Evolutionary conservation across 108 stramenopile genomes (phyloP), one percentile per base, ranked within the genome.

Genomic region (Skeletonema menzelii): DNA sequence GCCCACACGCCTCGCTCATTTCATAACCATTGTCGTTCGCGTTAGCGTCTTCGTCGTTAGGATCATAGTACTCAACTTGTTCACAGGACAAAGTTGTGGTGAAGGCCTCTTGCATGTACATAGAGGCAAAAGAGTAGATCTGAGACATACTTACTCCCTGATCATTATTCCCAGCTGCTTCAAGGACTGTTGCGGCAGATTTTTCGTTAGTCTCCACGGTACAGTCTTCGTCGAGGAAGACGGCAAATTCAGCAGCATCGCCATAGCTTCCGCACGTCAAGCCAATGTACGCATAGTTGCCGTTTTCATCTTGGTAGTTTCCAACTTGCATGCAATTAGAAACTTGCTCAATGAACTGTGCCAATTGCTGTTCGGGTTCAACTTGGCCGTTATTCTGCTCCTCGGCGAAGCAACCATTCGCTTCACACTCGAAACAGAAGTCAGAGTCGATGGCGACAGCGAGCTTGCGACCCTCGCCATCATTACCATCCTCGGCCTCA

Each of bases 181-280:
- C 6, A 10, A 53, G 49, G 24, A 53, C 49, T 11, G 49, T 22
- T 5, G 34, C n/a, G 35, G 65, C 73, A 30, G 68, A 34, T 14
- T 27, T 30, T 46, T 64, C 27, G 37, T 58, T 73, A 31, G 72
- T 80, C 55, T 88, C 87, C n/a, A 87, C 27, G 8, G 79, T 85
- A 67, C 91, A 92, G n/a, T 83, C 84, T 11, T 87, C 68, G 62
- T 92, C 88, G 24, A 86, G n/a, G 66, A 89, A 92, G 32, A 92
- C 60, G 69, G 82, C 91, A 37, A 89, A 78, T 53, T 89, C 88
- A 30, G 88, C 86, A 67, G 87, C 88, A 55, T 57, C 85, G 62
- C 91, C 91, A n/a, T 84, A 75, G 38, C 59, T 76, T 67, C 82
- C 83, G 67, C 91, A 91, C 59, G 87, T 76, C 56, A 86, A 70